phyloP scores from a whole-genome alignment of 75 land plant species.

The Adiantum capillusveneris region DNA sequence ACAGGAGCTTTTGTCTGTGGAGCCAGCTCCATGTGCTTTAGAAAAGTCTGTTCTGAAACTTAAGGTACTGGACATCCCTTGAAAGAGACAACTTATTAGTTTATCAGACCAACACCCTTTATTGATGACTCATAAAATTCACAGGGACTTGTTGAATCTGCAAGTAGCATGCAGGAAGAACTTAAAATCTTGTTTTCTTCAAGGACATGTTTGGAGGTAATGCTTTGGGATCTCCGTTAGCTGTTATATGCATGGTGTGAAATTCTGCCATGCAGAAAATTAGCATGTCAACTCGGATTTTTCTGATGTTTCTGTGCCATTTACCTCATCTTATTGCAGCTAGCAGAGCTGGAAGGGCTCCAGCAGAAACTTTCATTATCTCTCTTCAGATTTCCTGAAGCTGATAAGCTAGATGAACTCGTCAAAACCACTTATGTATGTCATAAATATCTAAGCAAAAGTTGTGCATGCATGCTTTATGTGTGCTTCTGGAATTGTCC shows the following conservation, averaged over 20 bases:
- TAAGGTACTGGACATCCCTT: constrained; percentile 53
- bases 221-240: too few relatives aligned
- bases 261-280: too few relatives aligned
- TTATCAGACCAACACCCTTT: too few relatives aligned
- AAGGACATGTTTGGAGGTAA: too few relatives aligned
- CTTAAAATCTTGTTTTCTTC: constrained; percentile 16
- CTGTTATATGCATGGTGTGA: too few relatives aligned
- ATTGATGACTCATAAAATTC: constrained; percentile 2
- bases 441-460: too few relatives aligned
- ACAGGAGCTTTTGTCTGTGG: constrained; percentile 37
- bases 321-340: constrained; percentile 10
- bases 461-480: too few relatives aligned
- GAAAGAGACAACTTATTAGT: too few relatives aligned
- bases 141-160: constrained; percentile 52
- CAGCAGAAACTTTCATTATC: constrained; percentile 4
- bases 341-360: constrained; percentile 13
- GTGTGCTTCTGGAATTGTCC: background rate
- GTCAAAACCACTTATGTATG: constrained; percentile 2
- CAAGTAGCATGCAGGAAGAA: constrained; percentile 36
- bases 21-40: constrained; percentile 44
- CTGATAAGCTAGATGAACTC: constrained; percentile 15
- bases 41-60: constrained; percentile 46
- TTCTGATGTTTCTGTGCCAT: too few relatives aligned
- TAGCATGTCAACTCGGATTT: too few relatives aligned
- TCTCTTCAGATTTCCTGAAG: constrained; percentile 23